These are phyloP conservation scores for Mortierella sp. DNA, from an alignment of 371 early-diverging fungal genomes.

Conservation along the genomic window DNA sequence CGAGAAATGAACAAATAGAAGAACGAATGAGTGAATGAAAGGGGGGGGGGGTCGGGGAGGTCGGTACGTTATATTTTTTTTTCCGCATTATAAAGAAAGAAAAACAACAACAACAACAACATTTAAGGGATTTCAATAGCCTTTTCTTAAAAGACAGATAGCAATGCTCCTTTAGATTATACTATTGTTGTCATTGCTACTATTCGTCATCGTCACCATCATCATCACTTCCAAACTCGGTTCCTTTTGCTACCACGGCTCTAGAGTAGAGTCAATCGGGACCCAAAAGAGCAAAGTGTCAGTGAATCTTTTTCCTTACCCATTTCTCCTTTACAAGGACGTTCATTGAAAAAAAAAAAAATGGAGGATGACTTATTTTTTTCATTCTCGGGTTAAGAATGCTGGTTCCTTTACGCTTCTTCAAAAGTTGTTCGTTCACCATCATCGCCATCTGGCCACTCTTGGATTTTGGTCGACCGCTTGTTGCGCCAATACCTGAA, in stretches of 20 bases:
- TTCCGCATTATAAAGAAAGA: no score
- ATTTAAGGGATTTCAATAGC: background rate
- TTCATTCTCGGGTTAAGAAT: slow-evolving; percentile 44
- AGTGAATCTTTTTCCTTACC: background rate
- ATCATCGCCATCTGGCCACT: slow-evolving; percentile 35
- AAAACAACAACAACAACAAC: no score
- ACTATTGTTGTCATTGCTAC: background rate
- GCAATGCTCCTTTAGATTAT: no score
- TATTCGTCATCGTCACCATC: slow-evolving; percentile 31
- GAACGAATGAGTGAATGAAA: background rate
- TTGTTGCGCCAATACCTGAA: slow-evolving; percentile 14
- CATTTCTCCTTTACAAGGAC: no score
- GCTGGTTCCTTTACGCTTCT: slow-evolving; percentile 47
- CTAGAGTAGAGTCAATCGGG: slow-evolving; percentile 10
- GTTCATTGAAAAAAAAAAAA: no score
- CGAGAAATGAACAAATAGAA: background rate
- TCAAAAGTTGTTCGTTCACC: slow-evolving; percentile 38
- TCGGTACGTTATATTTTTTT: no score
- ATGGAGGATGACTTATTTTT: slow-evolving; percentile 8
- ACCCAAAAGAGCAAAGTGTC: background rate
- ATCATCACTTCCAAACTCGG: slow-evolving; percentile 46
- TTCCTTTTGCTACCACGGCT: slow-evolving; percentile 37
- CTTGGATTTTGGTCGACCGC: slow-evolving; percentile 44
- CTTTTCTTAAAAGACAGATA: no score
- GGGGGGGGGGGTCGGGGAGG: no score